Evolutionary conservation across 1,284 basidiomycete species (phyloP).

Genomic region (Termitomyces sp.): DNA sequence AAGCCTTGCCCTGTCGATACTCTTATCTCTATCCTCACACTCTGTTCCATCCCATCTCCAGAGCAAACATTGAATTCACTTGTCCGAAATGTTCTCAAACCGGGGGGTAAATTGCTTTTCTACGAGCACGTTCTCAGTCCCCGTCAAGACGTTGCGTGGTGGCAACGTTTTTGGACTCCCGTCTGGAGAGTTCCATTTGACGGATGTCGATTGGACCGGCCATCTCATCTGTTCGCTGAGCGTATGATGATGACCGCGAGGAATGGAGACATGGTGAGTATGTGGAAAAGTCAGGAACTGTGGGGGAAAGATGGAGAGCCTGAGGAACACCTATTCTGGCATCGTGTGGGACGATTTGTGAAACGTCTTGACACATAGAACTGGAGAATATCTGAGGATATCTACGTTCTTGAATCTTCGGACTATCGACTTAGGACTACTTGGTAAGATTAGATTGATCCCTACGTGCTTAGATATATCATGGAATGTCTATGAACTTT

Average conservation of each 20-base stretch:
- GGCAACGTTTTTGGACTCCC: conserved; percentile 67
- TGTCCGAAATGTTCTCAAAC: conserved; percentile 43
- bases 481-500: too few relatives aligned
- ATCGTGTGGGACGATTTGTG: conserved; percentile 49
- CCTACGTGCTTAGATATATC: too few relatives aligned
- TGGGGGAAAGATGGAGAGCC: conserved; percentile 44
- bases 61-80: conserved; percentile 39
- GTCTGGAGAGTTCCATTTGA: conserved; percentile 54
- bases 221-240: conserved; percentile 49
- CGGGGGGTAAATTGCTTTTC: conserved; percentile 55
- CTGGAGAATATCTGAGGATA: background rate
- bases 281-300: conserved; percentile 39
- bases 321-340: conserved; percentile 53
- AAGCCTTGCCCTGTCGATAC: conserved; percentile 47
- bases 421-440: background rate
- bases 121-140: conserved; percentile 62
- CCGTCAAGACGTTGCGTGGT: conserved; percentile 49
- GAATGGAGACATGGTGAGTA: conserved; percentile 19
- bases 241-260: conserved; percentile 27
- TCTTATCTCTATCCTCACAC: conserved; percentile 51
- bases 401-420: background rate
- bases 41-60: conserved; percentile 57
- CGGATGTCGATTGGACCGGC: conserved; percentile 57
- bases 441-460: background rate
- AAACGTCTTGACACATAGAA: conserved; percentile 27